A percentile compares a stretch with the other conserved stretches of the same genome.
These are phyloP conservation scores for Coemansia sp. DNA, from an alignment of 192 early-diverging fungal species.

Conservation along the genomic window DNA sequence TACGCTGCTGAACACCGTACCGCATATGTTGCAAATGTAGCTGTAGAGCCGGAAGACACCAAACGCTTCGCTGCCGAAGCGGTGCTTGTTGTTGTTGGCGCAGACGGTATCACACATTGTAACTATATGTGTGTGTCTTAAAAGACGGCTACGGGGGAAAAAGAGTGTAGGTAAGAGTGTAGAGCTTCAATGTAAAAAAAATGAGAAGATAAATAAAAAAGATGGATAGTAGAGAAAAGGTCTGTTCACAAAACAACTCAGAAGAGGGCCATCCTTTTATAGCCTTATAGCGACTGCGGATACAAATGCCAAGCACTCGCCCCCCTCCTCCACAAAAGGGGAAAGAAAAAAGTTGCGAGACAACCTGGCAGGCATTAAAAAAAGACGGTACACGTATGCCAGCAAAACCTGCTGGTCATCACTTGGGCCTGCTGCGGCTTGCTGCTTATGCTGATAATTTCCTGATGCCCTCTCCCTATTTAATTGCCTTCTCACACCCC, in stretches of 20 bases:
- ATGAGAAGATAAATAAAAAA: neutral
- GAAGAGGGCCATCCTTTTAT: constrained; percentile 11
- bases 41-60: constrained; percentile 37
- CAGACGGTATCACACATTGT: constrained; percentile 28
- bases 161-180: neutral
- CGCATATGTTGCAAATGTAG: constrained; percentile 54
- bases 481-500: neutral
- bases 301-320: constrained; percentile 3
- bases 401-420: constrained; percentile 1
- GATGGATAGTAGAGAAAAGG: constrained; percentile 1
- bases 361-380: neutral
- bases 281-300: constrained; percentile 10
- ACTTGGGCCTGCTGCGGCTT: constrained; percentile 5
- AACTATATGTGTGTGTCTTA: neutral
- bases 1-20: constrained; percentile 30
- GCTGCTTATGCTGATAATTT: constrained; percentile 11
- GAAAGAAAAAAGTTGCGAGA: constrained; percentile 4
- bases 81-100: constrained; percentile 21
- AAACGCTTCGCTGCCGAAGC: constrained; percentile 20
- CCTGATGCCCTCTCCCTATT: constrained; percentile 4
- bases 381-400: constrained; percentile 11
- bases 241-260: neutral
- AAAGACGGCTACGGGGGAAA: neutral
- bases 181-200: constrained; percentile 1
- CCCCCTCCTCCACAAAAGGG: constrained; percentile 1